These are phyloP conservation scores for Mycena albidolilacea DNA, from an alignment of 768 basidiomycete species.

Conservation along the genomic window DNA sequence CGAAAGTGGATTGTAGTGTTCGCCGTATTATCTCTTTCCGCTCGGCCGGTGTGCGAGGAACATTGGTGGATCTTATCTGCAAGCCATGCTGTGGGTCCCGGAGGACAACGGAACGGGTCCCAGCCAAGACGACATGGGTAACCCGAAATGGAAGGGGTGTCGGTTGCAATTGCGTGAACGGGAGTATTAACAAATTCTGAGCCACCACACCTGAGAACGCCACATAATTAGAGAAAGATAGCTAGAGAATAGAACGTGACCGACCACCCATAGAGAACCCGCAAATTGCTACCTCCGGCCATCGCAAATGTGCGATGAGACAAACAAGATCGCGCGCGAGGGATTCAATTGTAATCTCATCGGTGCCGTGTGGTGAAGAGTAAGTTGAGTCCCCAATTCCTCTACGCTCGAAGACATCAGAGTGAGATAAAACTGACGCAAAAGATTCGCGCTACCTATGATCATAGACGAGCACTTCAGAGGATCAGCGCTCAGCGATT, in stretches of 20 bases:
- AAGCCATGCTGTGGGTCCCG: conserved; percentile 23
- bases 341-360: conserved; percentile 47
- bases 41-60: conserved; percentile 27
- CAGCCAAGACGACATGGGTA: conserved; percentile 44
- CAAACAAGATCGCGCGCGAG: conserved; percentile 46
- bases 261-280: conserved; percentile 51
- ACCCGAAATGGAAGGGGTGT: conserved; percentile 41
- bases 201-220: conserved; percentile 40
- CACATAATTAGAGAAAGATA: neutral
- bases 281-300: conserved; percentile 45
- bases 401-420: conserved; percentile 33
- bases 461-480: conserved; percentile 23
- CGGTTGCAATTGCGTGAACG: conserved; percentile 41
- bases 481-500: conserved; percentile 1
- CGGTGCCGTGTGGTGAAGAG: conserved; percentile 34
- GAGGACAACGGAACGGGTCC: conserved; percentile 35
- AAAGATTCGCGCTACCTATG: neutral
- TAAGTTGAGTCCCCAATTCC: conserved; percentile 48
- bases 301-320: conserved; percentile 43
- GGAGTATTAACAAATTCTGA: conserved; percentile 47
- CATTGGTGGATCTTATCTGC: conserved; percentile 26
- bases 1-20: conserved; percentile 29
- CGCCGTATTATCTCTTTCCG: conserved; percentile 16
- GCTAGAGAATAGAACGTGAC: neutral
- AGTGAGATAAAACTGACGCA: conserved; percentile 30